These are phyloP conservation scores for Phytophthora niederhauseri DNA, from an alignment of 352 stramenopile genomes.

Conservation along the genomic window DNA sequence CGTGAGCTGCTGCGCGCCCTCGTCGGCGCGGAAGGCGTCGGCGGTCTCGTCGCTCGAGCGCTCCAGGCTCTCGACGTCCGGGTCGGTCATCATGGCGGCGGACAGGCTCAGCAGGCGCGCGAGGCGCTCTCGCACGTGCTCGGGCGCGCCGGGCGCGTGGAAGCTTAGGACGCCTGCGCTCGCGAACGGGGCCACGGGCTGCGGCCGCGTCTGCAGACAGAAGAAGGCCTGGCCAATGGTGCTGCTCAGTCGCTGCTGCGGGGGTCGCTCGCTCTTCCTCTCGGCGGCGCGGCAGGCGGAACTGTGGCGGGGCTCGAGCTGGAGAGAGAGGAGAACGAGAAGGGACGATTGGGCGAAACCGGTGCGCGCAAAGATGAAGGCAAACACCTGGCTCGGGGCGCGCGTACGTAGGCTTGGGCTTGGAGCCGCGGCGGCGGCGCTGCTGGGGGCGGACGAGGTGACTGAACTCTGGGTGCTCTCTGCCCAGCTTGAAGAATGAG, in stretches of 20 bases:
- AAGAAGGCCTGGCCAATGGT: conserved; percentile 65
- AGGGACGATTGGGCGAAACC: conserved; percentile 22
- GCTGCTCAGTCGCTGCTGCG: conserved; percentile 34
- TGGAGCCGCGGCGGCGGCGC: background rate
- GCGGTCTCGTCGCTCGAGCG: conserved; percentile 31
- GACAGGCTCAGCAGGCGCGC: conserved; percentile 31
- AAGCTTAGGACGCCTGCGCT: conserved; percentile 29
- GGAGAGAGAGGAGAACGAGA: conserved; percentile 11
- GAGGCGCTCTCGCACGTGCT: conserved; percentile 30
- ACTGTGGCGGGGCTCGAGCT: conserved; percentile 21
- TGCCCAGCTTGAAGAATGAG: conserved; percentile 9
- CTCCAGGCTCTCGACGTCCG: conserved; percentile 19
- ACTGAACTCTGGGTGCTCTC: conserved; percentile 4
- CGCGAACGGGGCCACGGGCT: conserved; percentile 39
- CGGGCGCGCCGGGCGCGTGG: conserved; percentile 16
- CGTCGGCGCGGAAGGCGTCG: conserved; percentile 21
- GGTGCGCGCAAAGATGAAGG: conserved; percentile 6
- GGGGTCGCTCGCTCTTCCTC: conserved; percentile 28
- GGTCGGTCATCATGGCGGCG: conserved; percentile 38
- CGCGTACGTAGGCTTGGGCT: background rate
- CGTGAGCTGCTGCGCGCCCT: conserved; percentile 29
- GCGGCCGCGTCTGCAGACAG: conserved; percentile 52
- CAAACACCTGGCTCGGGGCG: background rate
- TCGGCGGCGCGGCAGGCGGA: conserved; percentile 29
- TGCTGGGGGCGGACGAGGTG: background rate